Conservation (phyloP, 768 basidiomycete genomes). For the Collybia sordida region DNA sequence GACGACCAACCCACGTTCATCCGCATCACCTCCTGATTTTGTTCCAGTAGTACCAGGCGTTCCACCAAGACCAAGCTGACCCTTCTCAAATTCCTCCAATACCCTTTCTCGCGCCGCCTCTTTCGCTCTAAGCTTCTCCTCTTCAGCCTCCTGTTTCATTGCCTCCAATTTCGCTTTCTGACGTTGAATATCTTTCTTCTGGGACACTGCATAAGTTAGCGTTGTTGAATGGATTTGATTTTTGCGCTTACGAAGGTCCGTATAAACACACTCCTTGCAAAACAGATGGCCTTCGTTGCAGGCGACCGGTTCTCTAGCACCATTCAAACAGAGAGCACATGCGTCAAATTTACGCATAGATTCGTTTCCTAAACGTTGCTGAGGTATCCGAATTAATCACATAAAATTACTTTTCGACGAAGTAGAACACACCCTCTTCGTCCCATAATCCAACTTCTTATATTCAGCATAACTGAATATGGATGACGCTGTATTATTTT, state of each 20-base stretch:
- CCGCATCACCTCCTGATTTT: slow-evolving; percentile 34
- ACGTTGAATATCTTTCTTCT: slow-evolving; percentile 92
- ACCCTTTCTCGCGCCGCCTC: slow-evolving; percentile 87
- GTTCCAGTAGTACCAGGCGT: slow-evolving; percentile 33
- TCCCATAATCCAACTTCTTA: slow-evolving; percentile 83
- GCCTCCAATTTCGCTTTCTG: slow-evolving; percentile 79
- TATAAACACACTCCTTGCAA: slow-evolving; percentile 93
- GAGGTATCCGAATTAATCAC: slow-evolving; percentile 1
- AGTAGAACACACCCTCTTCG: slow-evolving; percentile 60
- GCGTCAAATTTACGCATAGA: slow-evolving; percentile 92
- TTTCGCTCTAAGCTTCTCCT: slow-evolving; percentile 66
- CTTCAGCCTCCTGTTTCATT: slow-evolving; percentile 77
- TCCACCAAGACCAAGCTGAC: slow-evolving; percentile 71
- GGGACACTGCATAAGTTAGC: slow-evolving; percentile 54
- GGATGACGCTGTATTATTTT: slow-evolving; percentile 87
- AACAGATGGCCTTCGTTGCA: slow-evolving; percentile 90
- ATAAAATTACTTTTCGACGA: background rate
- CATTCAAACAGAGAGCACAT: slow-evolving; percentile 84
- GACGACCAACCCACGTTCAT: slow-evolving; percentile 28
- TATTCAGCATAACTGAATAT: slow-evolving; percentile 91
- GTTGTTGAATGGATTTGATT: background rate
- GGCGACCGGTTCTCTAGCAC: slow-evolving; percentile 79
- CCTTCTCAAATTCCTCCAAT: slow-evolving; percentile 84
- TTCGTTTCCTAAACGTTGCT: slow-evolving; percentile 87
- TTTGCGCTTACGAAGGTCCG: slow-evolving; percentile 67